Conservation (phyloP, 164 flowering plant species). For the Sextonia rubra region DNA sequence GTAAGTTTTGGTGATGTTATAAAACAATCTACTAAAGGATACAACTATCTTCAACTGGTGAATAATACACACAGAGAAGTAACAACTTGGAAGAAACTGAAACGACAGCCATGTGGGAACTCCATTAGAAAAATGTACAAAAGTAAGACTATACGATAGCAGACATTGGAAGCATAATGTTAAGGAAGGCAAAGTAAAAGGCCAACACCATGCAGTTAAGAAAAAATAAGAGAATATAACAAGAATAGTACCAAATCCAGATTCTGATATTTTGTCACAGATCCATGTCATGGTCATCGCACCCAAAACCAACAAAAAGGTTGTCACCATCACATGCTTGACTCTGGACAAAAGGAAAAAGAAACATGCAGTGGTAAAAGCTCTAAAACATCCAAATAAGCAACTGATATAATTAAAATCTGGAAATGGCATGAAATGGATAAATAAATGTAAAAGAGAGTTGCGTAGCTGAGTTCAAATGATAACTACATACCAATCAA, state of each 20-base stretch:
- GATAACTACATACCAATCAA: not conserved
- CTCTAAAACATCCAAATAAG: not conserved
- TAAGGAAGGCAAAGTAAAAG: not conserved
- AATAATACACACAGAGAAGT: too few relatives aligned
- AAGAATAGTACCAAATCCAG: constrained; percentile 85
- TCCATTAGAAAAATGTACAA: too few relatives aligned
- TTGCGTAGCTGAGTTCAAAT: not conserved
- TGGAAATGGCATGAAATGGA: not conserved
- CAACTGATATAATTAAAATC: not conserved
- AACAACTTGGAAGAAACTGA: too few relatives aligned
- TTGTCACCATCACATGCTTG: constrained; percentile 83
- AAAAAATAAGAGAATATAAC: not conserved
- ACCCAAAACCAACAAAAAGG: constrained; percentile 68
- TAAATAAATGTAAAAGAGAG: not conserved
- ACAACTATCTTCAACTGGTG: too few relatives aligned
- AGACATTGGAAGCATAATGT: not conserved
- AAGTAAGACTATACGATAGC: not conserved
- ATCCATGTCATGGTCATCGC: constrained; percentile 97
- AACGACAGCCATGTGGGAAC: too few relatives aligned
- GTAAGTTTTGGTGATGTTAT: too few relatives aligned
- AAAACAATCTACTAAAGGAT: too few relatives aligned
- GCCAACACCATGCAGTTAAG: not conserved
- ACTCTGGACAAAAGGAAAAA: constrained; percentile 41
- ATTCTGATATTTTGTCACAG: constrained; percentile 84
- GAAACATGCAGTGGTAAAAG: not conserved